Base-by-base conservation (phyloP, 208 protist species). In the Leishmania major region DNA sequence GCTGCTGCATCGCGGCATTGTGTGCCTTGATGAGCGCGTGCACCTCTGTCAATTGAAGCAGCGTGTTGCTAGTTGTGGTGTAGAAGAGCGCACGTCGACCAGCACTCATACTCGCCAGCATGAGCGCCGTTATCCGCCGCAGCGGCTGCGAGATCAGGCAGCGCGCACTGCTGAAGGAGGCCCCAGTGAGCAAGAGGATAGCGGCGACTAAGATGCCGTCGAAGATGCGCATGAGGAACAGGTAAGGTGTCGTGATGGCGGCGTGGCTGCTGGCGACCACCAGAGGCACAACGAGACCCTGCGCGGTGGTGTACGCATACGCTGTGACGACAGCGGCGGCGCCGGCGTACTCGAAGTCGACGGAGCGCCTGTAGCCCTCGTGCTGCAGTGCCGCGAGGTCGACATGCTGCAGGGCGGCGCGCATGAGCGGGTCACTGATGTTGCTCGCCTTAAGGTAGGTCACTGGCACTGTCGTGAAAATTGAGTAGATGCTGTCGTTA, bases 341-440 rank as follows among this genome's bases (percentile, higher is more conserved):
- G 40, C 75, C 78, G 15, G 5, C 2, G 74, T 71, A 80, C 11
- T 37, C 2, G 67, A 86, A 86, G 77, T 79, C 45, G 13, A 57
- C 66, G 7, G 49, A 59, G 62, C 31, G 31, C 7, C 19, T 31
- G 83, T 79, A 74, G 11, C 31, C 57, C 28, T 64, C 6, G 19
- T 15, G 2, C 43, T 78, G 77, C 72, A 88, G 67, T 19, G 37
- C 67, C 5, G 43, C 53, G 25, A 89, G 40, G 77, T 88, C 45
- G 28, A 91, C 51, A 37, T 88, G 78, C 78, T 75, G 37, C 4
- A 91, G 60, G n/a, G 86, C 88, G 17, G 72, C 77, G 19, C 80
- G 74, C 88, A 91, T 88, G 66, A 91, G 71, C 1, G 86, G 82
- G 82, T 89, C 55, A 51, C 57, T 78, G 22, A 89, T 62, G 53